Base-by-base conservation (phyloP, 306 rosid genomes). In the Psophocarpus tetragonolobus region DNA sequence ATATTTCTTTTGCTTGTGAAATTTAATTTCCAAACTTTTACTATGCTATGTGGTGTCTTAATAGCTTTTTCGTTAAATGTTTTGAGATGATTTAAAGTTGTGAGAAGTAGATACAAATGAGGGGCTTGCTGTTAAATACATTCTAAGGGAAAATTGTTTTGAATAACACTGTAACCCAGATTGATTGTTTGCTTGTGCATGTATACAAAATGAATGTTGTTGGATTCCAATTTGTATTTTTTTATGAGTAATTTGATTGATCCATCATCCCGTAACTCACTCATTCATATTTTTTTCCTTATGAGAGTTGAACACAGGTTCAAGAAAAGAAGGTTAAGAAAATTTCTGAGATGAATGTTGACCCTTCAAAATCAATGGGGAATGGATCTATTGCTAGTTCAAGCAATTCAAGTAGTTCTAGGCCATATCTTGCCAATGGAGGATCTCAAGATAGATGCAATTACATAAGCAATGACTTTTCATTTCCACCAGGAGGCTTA, bases 281-380 rank as follows among this genome's bases (percentile, higher is more conserved):
- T 65, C 78, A 17, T 51, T 72, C 35, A 3, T 45, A 26, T 50
- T 77, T 12, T 76, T 41, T 5, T 57, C 73, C 29, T 44, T 75
- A 51, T 76, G 82, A 76, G 83, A 66, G 58, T 68, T 78, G 71
- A 71, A 77, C 88, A 77, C 88, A 93, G 99, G 97, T 93, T 79
- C 97, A 96, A 88, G 98, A 96, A 86, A 96, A 93, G 94, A 92
- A 92, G 88, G 86, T 96, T 74, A 92, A 91, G 91, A 96, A 91
- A 88, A 81, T 96, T 50, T 87, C 97, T 76, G 95, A 86, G 68
- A 90, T 91, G 92, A 92, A 96, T 86, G 78, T 91, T 70, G 98
- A 92, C 74, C 83, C 92, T 74, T 86, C 91, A 2, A 95, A 88
- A 86, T 76, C 86, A 57, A 77, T 86, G 77, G 97, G 93, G 81